Conservation (phyloP, 176 grass and related monocot genomes). For the Avena eriantha region DNA sequence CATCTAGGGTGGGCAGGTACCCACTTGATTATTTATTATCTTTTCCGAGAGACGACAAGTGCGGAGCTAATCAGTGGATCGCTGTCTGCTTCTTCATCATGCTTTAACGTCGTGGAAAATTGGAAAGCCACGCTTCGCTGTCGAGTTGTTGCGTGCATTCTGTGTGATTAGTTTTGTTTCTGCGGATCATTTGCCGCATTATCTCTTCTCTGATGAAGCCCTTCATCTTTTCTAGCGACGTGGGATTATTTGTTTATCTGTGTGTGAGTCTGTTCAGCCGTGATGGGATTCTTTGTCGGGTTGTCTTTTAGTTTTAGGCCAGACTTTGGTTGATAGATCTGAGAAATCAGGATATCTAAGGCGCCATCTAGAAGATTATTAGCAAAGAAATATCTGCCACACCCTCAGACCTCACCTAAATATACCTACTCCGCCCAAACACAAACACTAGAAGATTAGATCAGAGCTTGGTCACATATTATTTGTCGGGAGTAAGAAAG, state of each 20-base stretch:
- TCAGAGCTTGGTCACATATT: background rate
- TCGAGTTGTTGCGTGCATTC: constrained; percentile 50
- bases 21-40: constrained; percentile 23
- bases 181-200: constrained; percentile 43
- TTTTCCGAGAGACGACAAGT: constrained; percentile 45
- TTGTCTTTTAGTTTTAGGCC: constrained; percentile 18
- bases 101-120: constrained; percentile 49
- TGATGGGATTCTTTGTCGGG: constrained; percentile 28
- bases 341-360: background rate
- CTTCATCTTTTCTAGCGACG: background rate
- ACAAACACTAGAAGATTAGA: background rate
- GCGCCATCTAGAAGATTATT: constrained; percentile 1
- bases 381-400: background rate
- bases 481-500: background rate
- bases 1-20: constrained; percentile 44
- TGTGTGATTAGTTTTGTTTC: constrained; percentile 36
- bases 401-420: background rate
- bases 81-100: constrained; percentile 31
- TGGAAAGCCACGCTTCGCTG: constrained; percentile 41
- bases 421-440: background rate
- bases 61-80: constrained; percentile 56
- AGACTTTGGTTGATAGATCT: background rate
- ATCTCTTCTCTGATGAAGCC: constrained; percentile 46
- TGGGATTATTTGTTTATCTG: background rate
- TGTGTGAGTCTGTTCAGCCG: background rate